Evolutionary conservation across 805 yeast species (phyloP), one percentile per base, ranked within the genome.

Genomic region (Candida chilensis): DNA sequence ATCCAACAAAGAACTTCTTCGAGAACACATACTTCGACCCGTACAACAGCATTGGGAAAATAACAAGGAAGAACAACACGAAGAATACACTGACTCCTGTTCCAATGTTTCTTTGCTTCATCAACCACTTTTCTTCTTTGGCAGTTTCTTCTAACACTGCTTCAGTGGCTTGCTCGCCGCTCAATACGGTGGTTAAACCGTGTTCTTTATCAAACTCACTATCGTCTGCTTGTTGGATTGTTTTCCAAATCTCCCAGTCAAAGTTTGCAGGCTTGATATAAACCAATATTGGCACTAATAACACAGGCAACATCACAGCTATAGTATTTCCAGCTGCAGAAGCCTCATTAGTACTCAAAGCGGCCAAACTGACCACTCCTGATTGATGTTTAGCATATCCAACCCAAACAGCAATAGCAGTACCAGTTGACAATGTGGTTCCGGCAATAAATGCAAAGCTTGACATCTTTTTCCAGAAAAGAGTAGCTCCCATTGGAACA

Each of bases 281-380:
- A 0, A 92, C 80, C 32, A 86, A 58, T 6, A 78, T 46, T 17
- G 94, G 87, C 28, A 77, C 59, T 32, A 77, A 65, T n/a, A 86
- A 52, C 12, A 71, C 46, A 7, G 95, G 95, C 2, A 88, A 70
- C 32, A 75, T 60, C 37, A 87, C 57, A 0, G 95, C 90, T 30
- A 85, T 87, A 28, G 84, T 75, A 52, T 87, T 87, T 36, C 95
- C 96, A 3, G n/a, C n/a, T n/a, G n/a, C n/a, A n/a, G n/a, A n/a
- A n/a, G n/a, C n/a, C n/a, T n/a, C n/a, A n/a, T n/a, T n/a, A n/a
- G n/a, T n/a, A n/a, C n/a, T n/a, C n/a, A n/a, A n/a, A n/a, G n/a
- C n/a, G n/a, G n/a, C n/a, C n/a, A n/a, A n/a, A n/a, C n/a, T n/a
- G n/a, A n/a, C n/a, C n/a, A n/a, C n/a, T n/a, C n/a, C n/a, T n/a